Conservation (phyloP, 371 early-diverging fungal species). For the Apophysomyces sp. region DNA sequence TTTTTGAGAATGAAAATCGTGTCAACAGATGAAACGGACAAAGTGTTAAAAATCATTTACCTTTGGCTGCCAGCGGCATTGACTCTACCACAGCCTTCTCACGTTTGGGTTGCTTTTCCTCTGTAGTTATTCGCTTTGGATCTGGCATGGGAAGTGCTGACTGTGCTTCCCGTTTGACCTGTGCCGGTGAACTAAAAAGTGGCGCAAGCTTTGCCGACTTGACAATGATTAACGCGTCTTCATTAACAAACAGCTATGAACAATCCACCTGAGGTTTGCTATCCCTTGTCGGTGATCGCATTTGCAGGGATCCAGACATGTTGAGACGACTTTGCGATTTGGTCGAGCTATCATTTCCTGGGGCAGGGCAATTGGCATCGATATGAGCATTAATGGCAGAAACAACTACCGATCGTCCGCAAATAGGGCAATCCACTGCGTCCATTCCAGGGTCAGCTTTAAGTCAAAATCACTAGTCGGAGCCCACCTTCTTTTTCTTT, state of each 20-base stretch:
- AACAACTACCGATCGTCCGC: slow-evolving; percentile 17
- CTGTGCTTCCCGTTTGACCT: neutral
- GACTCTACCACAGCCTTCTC: slow-evolving; percentile 19
- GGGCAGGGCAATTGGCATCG: slow-evolving; percentile 29
- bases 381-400: slow-evolving; percentile 34
- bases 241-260: neutral
- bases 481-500: neutral
- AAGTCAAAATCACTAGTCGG: neutral
- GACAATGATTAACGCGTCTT: neutral
- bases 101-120: slow-evolving; percentile 5
- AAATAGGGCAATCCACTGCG: slow-evolving; percentile 39
- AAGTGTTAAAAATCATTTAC: slow-evolving; percentile 9
- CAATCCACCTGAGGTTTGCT: neutral
- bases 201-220: neutral
- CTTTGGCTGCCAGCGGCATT: slow-evolving; percentile 52
- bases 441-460: neutral
- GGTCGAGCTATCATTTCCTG: neutral
- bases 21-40: neutral
- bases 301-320: neutral
- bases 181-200: neutral
- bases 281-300: neutral
- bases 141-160: neutral
- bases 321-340: slow-evolving; percentile 6
- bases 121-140: neutral
- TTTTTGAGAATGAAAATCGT: neutral